A percentile compares a stretch with the other conserved stretches of the same genome.
phyloP scores from a whole-genome alignment of 2,329 filamentous ascomycete species.

The Fusarium sp. region DNA sequence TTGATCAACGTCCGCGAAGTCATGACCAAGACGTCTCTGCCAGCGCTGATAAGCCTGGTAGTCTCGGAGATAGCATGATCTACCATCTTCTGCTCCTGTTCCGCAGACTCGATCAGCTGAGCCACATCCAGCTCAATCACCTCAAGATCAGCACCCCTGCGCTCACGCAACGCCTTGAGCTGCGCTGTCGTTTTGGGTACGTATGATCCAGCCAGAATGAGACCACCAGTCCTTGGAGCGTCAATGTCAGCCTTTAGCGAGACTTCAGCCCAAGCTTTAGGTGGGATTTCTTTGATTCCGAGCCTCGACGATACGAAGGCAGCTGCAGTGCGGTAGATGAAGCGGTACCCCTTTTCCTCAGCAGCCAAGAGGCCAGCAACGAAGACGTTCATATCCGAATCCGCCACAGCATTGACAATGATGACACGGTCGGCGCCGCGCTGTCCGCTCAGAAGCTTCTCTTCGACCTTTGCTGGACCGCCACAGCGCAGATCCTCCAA shows the following conservation, averaged over 20 bases:
- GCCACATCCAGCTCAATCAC: neutral
- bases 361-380: constrained; percentile 57
- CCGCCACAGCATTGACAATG: constrained; percentile 62
- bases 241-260: accelerated
- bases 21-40: neutral
- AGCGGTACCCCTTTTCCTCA: constrained; percentile 44
- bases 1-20: neutral
- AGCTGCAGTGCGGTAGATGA: constrained; percentile 52
- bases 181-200: neutral
- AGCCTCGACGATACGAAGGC: constrained; percentile 58
- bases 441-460: neutral
- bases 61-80: neutral
- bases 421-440: constrained; percentile 43
- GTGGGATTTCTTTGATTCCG: constrained; percentile 59
- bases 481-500: neutral
- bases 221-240: neutral
- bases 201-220: neutral
- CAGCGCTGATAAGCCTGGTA: neutral
- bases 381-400: constrained; percentile 65
- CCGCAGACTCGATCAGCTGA: accelerated
- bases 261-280: constrained; percentile 50
- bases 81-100: neutral
- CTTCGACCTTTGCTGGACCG: neutral
- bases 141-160: neutral
- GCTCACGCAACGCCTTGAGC: neutral